phyloP scores from a whole-genome alignment of 2,329 filamentous ascomycete genomes.

The Beauveria caledonica region DNA sequence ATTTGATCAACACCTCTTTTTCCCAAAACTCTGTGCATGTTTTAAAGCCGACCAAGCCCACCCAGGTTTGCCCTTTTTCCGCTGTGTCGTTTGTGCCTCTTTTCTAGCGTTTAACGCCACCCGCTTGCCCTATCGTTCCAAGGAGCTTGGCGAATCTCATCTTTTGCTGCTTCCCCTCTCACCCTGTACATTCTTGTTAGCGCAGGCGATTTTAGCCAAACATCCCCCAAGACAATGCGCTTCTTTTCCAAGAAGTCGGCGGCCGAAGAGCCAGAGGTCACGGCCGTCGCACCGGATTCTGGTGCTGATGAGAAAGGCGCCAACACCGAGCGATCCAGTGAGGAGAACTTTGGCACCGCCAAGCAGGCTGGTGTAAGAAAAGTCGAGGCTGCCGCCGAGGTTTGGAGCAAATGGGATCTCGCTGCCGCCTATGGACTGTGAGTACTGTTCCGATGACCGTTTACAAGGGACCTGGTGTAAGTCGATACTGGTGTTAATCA shows the following conservation, averaged over 20 bases:
- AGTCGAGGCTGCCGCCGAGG: slow-evolving; percentile 36
- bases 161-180: too few species aligned
- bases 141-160: background rate
- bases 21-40: background rate
- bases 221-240: background rate
- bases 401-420: slow-evolving; percentile 34
- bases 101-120: background rate
- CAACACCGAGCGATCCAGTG: slow-evolving; percentile 15
- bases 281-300: background rate
- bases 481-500: background rate
- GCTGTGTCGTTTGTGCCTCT: background rate
- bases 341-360: slow-evolving; percentile 28
- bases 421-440: slow-evolving; percentile 36
- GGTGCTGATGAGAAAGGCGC: slow-evolving; percentile 9
- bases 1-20: background rate
- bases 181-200: background rate
- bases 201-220: background rate
- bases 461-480: background rate
- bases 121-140: background rate
- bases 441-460: slow-evolving; percentile 14
- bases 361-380: slow-evolving; percentile 39
- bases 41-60: slow-evolving; percentile 1
- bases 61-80: background rate
- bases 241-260: background rate
- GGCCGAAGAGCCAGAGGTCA: slow-evolving; percentile 18